Conservation (phyloP, 1,284 basidiomycete species). For the Heterobasidion annosum region DNA sequence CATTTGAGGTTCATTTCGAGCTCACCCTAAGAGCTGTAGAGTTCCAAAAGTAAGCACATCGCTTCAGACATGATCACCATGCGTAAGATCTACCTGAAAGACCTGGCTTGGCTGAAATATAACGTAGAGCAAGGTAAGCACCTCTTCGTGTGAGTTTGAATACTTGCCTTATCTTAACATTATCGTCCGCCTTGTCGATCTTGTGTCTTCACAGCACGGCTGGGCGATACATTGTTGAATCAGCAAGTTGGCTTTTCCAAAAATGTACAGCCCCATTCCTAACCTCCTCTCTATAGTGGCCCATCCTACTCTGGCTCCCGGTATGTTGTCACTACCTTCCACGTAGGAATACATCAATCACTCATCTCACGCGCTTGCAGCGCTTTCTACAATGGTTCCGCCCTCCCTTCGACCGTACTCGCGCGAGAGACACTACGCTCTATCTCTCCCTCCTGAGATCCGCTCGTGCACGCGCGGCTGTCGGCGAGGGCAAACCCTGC, state of each 20-base stretch:
- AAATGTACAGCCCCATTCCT: not conserved
- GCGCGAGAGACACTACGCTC: constrained; percentile 1
- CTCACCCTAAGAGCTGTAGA: not conserved
- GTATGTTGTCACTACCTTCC: not conserved
- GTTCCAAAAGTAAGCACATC: too few relatives aligned
- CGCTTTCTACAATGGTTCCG: constrained; percentile 14
- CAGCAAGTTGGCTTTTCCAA: not conserved
- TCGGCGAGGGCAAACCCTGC: constrained; percentile 10
- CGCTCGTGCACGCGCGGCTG: constrained; percentile 7
- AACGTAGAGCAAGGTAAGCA: too few relatives aligned
- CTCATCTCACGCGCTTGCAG: not conserved
- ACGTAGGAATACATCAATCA: not conserved
- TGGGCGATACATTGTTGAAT: not conserved
- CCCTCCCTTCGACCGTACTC: constrained; percentile 4
- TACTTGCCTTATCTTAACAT: too few relatives aligned
- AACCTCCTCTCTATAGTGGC: constrained; percentile 1
- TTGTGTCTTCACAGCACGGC: not conserved
- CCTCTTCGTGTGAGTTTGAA: too few relatives aligned
- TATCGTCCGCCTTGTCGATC: too few relatives aligned
- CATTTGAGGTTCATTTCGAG: too few relatives aligned
- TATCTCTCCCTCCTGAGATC: constrained; percentile 7
- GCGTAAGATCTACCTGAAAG: too few relatives aligned
- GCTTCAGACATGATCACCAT: too few relatives aligned
- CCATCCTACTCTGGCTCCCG: constrained; percentile 7
- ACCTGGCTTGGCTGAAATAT: too few relatives aligned